Evolutionary conservation across 2,329 filamentous ascomycete species (phyloP).

Genomic region (Exophiala oligosperma): DNA sequence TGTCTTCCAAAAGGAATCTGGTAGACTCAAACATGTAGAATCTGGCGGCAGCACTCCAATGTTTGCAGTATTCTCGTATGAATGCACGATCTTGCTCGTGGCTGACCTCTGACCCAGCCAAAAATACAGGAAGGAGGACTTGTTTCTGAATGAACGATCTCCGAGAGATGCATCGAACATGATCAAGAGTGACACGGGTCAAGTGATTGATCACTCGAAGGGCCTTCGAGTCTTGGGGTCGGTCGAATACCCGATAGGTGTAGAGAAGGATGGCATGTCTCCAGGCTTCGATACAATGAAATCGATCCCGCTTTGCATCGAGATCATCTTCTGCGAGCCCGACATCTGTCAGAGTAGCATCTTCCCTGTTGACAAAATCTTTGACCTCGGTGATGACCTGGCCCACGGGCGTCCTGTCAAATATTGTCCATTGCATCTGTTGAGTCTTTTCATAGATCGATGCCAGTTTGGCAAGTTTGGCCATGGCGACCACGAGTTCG

Average conservation of each 20-base stretch:
- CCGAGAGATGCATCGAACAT: conserved; percentile 33
- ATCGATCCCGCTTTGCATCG: conserved; percentile 29
- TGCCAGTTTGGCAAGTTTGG: conserved; percentile 33
- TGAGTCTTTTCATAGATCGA: conserved; percentile 32
- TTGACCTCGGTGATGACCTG: conserved; percentile 22
- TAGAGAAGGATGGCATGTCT: conserved; percentile 36
- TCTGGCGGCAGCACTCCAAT: conserved; percentile 35
- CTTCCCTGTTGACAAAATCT: conserved; percentile 27
- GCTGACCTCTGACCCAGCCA: conserved; percentile 36
- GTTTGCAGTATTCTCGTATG: conserved; percentile 33
- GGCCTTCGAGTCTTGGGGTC: conserved; percentile 1
- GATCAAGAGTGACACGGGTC: conserved; percentile 34
- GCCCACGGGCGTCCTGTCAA: conserved; percentile 29
- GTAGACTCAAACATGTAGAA: conserved; percentile 36
- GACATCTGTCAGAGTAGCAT: background rate
- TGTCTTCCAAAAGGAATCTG: conserved; percentile 25
- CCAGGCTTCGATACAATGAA: conserved; percentile 40
- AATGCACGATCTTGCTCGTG: conserved; percentile 26
- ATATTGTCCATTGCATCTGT: conserved; percentile 35
- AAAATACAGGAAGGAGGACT: conserved; percentile 39
- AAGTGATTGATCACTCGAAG: conserved; percentile 27
- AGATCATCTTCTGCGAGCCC: conserved; percentile 3
- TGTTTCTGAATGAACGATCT: conserved; percentile 38
- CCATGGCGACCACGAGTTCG: conserved; percentile 32
- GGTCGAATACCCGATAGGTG: conserved; percentile 34